These are phyloP conservation scores for Botrytis sinoallii DNA, from an alignment of 2,329 filamentous ascomycete species.

Conservation along the genomic window DNA sequence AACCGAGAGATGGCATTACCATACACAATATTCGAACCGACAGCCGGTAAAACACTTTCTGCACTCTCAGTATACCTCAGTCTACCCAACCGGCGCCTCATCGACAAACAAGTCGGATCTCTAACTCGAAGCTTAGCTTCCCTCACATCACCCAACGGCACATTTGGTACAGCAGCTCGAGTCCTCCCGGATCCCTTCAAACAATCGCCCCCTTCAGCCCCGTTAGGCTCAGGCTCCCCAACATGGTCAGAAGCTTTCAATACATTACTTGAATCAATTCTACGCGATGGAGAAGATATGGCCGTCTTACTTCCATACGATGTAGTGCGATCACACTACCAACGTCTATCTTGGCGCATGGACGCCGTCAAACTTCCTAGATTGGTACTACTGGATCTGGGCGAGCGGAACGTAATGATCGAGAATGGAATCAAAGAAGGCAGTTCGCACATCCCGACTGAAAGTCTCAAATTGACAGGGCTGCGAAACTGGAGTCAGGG, in stretches of 20 bases:
- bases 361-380: constrained; percentile 51
- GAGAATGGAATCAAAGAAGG: constrained; percentile 22
- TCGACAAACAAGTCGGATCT: constrained; percentile 35
- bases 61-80: constrained; percentile 32
- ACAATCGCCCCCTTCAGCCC: constrained; percentile 12
- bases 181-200: constrained; percentile 30
- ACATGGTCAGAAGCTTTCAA: constrained; percentile 59
- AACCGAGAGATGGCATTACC: constrained; percentile 35
- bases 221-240: constrained; percentile 33
- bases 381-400: constrained; percentile 54
- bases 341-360: constrained; percentile 48
- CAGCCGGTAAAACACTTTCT: constrained; percentile 31
- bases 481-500: constrained; percentile 58
- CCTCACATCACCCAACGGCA: constrained; percentile 32
- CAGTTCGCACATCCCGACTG: constrained; percentile 13
- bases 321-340: constrained; percentile 51
- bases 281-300: constrained; percentile 60
- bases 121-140: constrained; percentile 33
- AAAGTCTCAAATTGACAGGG: constrained; percentile 43
- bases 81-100: constrained; percentile 26
- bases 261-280: constrained; percentile 51
- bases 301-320: constrained; percentile 56
- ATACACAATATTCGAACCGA: constrained; percentile 34
- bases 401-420: constrained; percentile 50
- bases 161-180: constrained; percentile 33